Conservation (phyloP, 768 basidiomycete genomes). For the Cystoderma amianthinum region DNA sequence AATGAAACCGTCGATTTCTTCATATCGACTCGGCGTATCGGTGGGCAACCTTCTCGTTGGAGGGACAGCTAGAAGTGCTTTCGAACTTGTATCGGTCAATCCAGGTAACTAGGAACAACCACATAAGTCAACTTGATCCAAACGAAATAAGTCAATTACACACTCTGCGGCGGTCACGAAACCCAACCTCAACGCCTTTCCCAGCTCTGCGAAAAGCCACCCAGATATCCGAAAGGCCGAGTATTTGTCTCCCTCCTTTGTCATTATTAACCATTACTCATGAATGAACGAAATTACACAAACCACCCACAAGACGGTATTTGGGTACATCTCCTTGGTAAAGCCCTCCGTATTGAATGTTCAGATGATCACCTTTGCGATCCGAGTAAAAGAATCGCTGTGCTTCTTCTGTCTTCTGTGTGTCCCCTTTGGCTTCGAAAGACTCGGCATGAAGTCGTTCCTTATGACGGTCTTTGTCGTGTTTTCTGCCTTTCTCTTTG, state of each 20-base stretch:
- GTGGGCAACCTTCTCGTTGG: constrained; percentile 38
- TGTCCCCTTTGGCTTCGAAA: constrained; percentile 18
- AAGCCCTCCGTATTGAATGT: constrained; percentile 61
- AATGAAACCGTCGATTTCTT: constrained; percentile 65
- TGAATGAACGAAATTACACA: constrained; percentile 18
- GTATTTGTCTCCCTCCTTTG: constrained; percentile 52
- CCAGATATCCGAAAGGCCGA: constrained; percentile 53
- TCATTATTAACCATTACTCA: constrained; percentile 41
- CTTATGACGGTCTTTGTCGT: constrained; percentile 6
- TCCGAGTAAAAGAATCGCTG: constrained; percentile 53
- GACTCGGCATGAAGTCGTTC: constrained; percentile 2
- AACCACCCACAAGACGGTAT: constrained; percentile 55
- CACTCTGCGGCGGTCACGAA: constrained; percentile 37
- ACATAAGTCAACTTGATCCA: not conserved
- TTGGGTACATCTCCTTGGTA: constrained; percentile 60
- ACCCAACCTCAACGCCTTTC: constrained; percentile 54
- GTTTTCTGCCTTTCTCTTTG: constrained; percentile 14
- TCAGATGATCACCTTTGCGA: constrained; percentile 57
- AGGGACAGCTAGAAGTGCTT: constrained; percentile 44
- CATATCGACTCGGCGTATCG: constrained; percentile 34
- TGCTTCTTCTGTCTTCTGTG: constrained; percentile 11
- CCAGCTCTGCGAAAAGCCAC: constrained; percentile 34
- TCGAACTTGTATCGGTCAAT: constrained; percentile 52
- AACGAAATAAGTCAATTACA: constrained; percentile 4
- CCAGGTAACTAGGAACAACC: constrained; percentile 28